These are phyloP conservation scores for Ensete glaucum DNA, from an alignment of 176 grass and related monocot genomes.

Conservation along the genomic window DNA sequence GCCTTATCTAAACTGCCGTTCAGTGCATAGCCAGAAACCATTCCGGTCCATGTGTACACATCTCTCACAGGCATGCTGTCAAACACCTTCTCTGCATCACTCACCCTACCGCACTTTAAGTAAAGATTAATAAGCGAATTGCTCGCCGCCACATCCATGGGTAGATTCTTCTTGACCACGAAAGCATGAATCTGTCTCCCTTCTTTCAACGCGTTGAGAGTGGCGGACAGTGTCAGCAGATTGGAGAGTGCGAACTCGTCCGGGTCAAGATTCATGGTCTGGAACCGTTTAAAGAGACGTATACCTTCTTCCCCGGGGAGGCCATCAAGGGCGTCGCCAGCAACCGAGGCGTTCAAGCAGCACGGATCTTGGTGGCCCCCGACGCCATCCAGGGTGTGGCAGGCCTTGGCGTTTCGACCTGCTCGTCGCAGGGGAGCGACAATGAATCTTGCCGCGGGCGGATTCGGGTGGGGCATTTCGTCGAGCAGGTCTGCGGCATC, in stretches of 20 bases:
- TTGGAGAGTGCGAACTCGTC: constrained; percentile 16
- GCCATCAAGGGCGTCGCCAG: background rate
- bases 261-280: background rate
- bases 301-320: background rate
- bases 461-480: constrained; percentile 16
- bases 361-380: background rate
- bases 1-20: constrained; percentile 9
- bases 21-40: constrained; percentile 10
- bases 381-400: background rate
- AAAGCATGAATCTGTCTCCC: constrained; percentile 17
- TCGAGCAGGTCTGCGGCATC: background rate
- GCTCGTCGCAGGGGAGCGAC: background rate
- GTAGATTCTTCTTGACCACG: constrained; percentile 12
- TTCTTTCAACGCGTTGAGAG: constrained; percentile 7
- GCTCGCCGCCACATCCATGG: constrained; percentile 5
- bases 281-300: constrained; percentile 8
- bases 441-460: background rate
- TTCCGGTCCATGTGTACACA: constrained; percentile 13
- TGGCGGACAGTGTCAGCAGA: background rate
- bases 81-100: constrained; percentile 15
- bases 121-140: constrained; percentile 23
- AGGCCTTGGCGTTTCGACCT: background rate
- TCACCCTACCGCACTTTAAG: constrained; percentile 5
- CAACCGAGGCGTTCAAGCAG: background rate
- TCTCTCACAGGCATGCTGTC: constrained; percentile 13